phyloP scores from a whole-genome alignment of 2,329 filamentous ascomycete species.

The Cercospora sojina region DNA sequence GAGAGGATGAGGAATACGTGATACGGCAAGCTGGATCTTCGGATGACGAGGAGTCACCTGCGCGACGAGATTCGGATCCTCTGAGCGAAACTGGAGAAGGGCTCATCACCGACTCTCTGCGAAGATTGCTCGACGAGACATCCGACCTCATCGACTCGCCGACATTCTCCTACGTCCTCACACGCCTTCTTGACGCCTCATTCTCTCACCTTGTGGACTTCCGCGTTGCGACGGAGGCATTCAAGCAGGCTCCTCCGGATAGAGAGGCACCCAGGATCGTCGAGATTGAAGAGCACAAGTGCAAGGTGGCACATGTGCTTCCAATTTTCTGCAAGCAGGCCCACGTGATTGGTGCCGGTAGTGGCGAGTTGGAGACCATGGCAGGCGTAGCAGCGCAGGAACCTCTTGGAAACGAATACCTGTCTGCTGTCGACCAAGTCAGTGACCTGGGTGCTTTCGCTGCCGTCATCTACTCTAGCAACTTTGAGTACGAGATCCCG shows the following conservation, averaged over 20 bases:
- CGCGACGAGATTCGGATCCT: conserved; percentile 22
- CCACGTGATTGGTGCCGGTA: conserved; percentile 77
- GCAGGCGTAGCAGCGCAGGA: conserved; percentile 32
- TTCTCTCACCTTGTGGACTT: conserved; percentile 82
- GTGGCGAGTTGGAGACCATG: conserved; percentile 58
- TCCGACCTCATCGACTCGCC: conserved; percentile 94
- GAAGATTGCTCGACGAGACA: conserved; percentile 89
- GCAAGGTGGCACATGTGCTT: conserved; percentile 83
- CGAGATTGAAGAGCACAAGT: conserved; percentile 50
- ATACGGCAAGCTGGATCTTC: conserved; percentile 81
- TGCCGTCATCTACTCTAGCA: conserved; percentile 82
- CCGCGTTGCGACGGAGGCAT: conserved; percentile 76
- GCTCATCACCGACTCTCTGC: conserved; percentile 60
- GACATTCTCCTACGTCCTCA: conserved; percentile 81
- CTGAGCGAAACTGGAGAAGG: conserved; percentile 27
- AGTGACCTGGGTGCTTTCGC: conserved; percentile 78
- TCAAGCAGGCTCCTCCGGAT: conserved; percentile 56
- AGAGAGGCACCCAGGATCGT: conserved; percentile 54
- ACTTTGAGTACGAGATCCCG: conserved; percentile 60
- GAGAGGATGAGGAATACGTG: conserved; percentile 76
- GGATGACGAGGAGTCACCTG: conserved; percentile 36
- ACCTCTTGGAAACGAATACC: conserved; percentile 48
- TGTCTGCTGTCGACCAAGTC: conserved; percentile 70
- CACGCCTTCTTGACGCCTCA: conserved; percentile 78
- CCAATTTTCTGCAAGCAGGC: conserved; percentile 90